Conservation (phyloP, 257 asterid species). For the Plantago major region DNA sequence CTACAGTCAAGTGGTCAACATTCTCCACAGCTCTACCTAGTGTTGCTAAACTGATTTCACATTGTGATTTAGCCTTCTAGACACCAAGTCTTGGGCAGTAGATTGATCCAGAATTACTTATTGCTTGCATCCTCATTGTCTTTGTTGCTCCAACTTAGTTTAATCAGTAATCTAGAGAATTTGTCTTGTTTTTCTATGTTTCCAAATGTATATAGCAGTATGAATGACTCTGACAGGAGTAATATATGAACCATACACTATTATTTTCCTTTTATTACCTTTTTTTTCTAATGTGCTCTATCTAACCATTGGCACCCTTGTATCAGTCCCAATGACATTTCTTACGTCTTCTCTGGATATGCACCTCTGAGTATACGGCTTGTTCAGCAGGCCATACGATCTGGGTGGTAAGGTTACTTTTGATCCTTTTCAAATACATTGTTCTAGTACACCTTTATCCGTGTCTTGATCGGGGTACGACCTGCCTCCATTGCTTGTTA, state of each 20-base stretch:
- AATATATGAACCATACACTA: too few relatives aligned
- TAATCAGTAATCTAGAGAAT: too few relatives aligned
- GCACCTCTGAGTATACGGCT: constrained; percentile 98
- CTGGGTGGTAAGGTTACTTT: constrained; percentile 76
- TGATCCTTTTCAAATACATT: constrained; percentile 9
- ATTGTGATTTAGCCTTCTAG: background rate
- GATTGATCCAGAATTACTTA: background rate
- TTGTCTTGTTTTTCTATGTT: too few relatives aligned
- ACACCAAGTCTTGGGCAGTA: background rate
- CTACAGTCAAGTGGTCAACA: too few relatives aligned
- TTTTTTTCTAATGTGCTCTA: background rate
- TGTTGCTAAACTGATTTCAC: too few relatives aligned
- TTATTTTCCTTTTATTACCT: too few relatives aligned
- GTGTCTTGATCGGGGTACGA: too few relatives aligned
- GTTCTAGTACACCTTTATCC: too few relatives aligned
- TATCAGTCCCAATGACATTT: constrained; percentile 82
- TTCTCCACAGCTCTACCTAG: too few relatives aligned
- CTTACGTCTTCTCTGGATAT: constrained; percentile 94
- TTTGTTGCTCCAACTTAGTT: background rate
- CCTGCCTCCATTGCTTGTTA: too few relatives aligned
- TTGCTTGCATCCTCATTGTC: background rate
- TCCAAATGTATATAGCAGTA: too few relatives aligned
- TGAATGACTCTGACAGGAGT: too few relatives aligned
- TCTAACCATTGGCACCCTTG: constrained; percentile 20
- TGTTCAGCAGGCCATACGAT: constrained; percentile 87